Base-by-base conservation (phyloP, 352 stramenopile genomes). In the Globisporangium camurandrum region DNA sequence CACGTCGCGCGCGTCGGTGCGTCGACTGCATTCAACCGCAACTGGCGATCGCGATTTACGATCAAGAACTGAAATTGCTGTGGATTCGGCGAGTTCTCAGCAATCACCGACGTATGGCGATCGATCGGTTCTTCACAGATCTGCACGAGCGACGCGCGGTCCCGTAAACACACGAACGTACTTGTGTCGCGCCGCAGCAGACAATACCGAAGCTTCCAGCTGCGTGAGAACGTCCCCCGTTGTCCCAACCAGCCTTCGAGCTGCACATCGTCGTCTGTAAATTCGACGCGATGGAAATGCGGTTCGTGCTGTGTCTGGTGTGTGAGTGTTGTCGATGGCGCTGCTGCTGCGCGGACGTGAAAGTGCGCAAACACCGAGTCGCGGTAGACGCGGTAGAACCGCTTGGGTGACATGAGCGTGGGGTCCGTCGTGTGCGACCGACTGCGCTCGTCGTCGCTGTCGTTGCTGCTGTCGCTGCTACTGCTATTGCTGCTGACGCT, bases 191-290 rank as follows among this genome's bases (percentile, higher is more conserved):
- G 67, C 0, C 75, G 66, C 4, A 94, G 60, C 34, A 92, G 55
- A 34, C 86, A 94, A 50, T 92, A 94, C 0, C 83, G 75, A 23
- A 94, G 67, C 62, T 90, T 91, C 83, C 83, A 94, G 40, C 70
- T 88, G 26, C 77, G 59, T 17, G 83, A 88, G n/a, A 89, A 61
- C 36, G 69, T 62, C 12, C 83, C 78, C 16, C 77, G 57, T 27
- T 84, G 60, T 0, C 80, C 83, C 0, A 94, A 61, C 83, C 83
- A 94, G 0, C 78, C 83, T 59, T 94, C 78, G 17, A 77, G 71
- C 46, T 76, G 49, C n/a, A 92, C 71, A 27, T 85, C 72, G 1
- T 89, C 66, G 33, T 86, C 67, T 7, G 71, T 67, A 50, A 87
- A 92, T n/a, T 78, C 66, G 33, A 85, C 56, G 4, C 74, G 70